A percentile compares a stretch with the other conserved stretches of the same genome.
Conservation (phyloP, 768 basidiomycete genomes). For the Lactarius hengduanensis region DNA sequence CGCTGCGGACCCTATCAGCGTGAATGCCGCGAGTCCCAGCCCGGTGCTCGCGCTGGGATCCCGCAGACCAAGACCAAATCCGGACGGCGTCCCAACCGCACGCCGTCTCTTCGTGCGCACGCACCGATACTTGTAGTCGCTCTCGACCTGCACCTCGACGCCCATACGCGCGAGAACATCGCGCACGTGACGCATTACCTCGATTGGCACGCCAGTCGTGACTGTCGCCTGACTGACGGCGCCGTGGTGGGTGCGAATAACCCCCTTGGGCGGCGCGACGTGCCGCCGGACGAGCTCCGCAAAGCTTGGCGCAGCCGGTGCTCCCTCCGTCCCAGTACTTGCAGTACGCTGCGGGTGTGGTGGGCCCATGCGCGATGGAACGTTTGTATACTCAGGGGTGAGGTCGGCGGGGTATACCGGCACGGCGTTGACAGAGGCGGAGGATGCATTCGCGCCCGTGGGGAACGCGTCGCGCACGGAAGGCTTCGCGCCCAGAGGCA, state of each 20-base stretch:
- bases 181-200: conserved; percentile 84
- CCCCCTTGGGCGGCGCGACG: conserved; percentile 42
- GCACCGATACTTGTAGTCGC: conserved; percentile 88
- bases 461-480: conserved; percentile 24
- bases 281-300: conserved; percentile 36
- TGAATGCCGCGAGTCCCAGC: conserved; percentile 66
- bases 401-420: neutral
- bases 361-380: conserved; percentile 20
- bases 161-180: conserved; percentile 86
- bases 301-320: conserved; percentile 26
- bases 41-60: conserved; percentile 38
- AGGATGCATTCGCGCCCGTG: conserved; percentile 15
- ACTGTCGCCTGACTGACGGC: conserved; percentile 89
- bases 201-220: conserved; percentile 78
- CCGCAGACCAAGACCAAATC: conserved; percentile 44
- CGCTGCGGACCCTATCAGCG: conserved; percentile 77
- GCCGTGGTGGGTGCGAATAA: conserved; percentile 83
- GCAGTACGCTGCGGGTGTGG: conserved; percentile 22
- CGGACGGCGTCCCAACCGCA: conserved; percentile 25
- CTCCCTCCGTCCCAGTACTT: conserved; percentile 17
- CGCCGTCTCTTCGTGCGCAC: conserved; percentile 68
- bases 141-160: conserved; percentile 82
- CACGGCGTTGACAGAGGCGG: conserved; percentile 20
- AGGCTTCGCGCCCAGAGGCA: conserved; percentile 14
- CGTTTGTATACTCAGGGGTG: conserved; percentile 5